A percentile compares a stretch with the other conserved stretches of the same genome.
Evolutionary conservation across 139 green algal species (phyloP).

Genomic region (Raphidocelis subcapitata): DNA sequence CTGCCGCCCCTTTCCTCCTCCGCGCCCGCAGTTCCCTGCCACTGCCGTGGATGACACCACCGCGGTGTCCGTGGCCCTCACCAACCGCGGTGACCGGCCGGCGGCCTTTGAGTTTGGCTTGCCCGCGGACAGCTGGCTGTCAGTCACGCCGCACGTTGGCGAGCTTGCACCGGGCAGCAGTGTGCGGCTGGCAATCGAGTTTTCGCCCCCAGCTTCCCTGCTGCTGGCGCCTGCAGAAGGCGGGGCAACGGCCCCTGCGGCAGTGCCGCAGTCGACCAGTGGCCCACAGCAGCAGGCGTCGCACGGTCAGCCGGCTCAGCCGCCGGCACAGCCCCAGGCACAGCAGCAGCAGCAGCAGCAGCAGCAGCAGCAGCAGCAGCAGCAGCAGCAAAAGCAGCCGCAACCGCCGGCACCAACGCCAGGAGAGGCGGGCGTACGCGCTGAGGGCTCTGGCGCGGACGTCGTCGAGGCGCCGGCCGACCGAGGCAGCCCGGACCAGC

Average conservation of each 20-base stretch:
- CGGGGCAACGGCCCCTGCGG: not conserved
- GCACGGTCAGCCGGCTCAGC: not conserved
- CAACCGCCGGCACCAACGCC: not conserved
- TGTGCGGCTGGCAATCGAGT: not conserved
- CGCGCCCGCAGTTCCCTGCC: slow-evolving; percentile 42
- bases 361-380: slow-evolving; percentile 1
- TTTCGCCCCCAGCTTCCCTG: too few species aligned
- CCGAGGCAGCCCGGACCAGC: too few species aligned
- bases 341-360: not conserved
- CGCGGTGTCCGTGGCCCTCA: slow-evolving; percentile 42
- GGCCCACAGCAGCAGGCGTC: not conserved
- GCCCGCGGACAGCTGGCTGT: slow-evolving; percentile 35
- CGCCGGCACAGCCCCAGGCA: too few species aligned
- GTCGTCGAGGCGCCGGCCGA: too few species aligned
- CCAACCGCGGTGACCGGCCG: slow-evolving; percentile 32
- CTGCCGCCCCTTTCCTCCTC: not conserved
- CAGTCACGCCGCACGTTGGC: not conserved
- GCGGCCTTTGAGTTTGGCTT: slow-evolving; percentile 64
- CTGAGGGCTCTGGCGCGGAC: too few species aligned
- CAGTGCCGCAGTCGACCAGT: not conserved
- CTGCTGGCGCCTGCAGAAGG: not conserved
- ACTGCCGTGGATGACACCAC: slow-evolving; percentile 50
- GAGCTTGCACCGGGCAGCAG: not conserved
- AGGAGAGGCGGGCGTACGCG: not conserved
- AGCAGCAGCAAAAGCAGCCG: slow-evolving; percentile 12